Evolutionary conservation across 108 stramenopile genomes (phyloP).

Genomic region (Aurantiochytrium sp.): DNA sequence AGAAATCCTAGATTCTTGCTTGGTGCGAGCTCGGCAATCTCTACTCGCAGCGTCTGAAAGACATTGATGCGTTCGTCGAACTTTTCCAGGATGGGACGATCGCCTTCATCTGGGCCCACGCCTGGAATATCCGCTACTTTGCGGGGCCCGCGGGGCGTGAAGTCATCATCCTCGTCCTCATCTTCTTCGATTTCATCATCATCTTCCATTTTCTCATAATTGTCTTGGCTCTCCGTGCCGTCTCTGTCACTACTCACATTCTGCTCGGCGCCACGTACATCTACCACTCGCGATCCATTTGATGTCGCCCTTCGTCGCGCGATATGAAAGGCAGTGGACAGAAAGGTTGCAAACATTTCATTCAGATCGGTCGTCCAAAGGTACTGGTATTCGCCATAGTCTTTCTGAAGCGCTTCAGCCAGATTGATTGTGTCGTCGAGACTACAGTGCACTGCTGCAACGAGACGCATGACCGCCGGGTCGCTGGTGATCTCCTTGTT

Average conservation of each 20-base stretch:
- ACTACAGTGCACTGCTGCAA: slow-evolving; percentile 28
- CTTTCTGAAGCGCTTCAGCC: slow-evolving; percentile 11
- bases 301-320: neutral
- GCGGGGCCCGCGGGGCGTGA: neutral
- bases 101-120: neutral
- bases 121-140: neutral
- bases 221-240: neutral
- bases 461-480: neutral
- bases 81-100: slow-evolving; percentile 19
- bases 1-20: slow-evolving; percentile 35
- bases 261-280: too few species aligned
- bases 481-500: slow-evolving; percentile 40
- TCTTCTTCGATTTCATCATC: neutral
- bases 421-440: slow-evolving; percentile 37
- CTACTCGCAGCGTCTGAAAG: slow-evolving; percentile 24
- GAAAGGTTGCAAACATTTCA: slow-evolving; percentile 41
- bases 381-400: slow-evolving; percentile 46
- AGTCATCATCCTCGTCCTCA: neutral
- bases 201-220: neutral
- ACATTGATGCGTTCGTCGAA: slow-evolving; percentile 37
- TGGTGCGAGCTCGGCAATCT: slow-evolving; percentile 25
- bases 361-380: slow-evolving; percentile 51
- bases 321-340: slow-evolving; percentile 16
- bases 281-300: too few species aligned
- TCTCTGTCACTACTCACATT: too few species aligned